Base-by-base conservation (phyloP, 169 alveolate genomes). In the Plasmodium coatneyi region DNA sequence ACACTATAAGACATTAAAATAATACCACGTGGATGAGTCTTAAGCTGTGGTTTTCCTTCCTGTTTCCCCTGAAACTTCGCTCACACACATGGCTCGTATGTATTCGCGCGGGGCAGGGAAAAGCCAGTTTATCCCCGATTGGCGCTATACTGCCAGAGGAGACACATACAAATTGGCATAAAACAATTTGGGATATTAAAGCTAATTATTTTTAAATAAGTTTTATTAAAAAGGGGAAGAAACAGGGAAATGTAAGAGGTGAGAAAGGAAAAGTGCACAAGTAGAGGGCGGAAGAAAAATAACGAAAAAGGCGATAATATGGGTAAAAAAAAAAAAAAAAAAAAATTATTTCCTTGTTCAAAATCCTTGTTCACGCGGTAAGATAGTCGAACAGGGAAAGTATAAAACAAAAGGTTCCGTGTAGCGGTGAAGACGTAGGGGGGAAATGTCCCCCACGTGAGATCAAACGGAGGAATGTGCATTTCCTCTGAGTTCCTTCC, bases 151-250 rank as follows among this genome's bases (percentile, higher is more conserved):
- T 39, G 5, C 5, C 25, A 9, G 32, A 3, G 34, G 32, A 60
- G 32, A 19, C 34, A 66, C 19, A 66, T 3, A 7, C 41, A 66
- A 19, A 66, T 66, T 66, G 76, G 76, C 14, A 28, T 66, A 66
- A 66, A 66, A 66, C 76, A 66, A 66, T 66, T 66, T 66, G 30
- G 14, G 1, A 12, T 86, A 71, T 86, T 86, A 86, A 86, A 86
- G 93, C 93, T 43, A 86, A 86, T 86, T 74, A 86, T 66, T 86
- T 86, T 86, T 86, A 86, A 86, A 86, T 86, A 52, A 25, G 82
- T 71, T 86, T 49, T 1, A 76, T 86, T 86, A 46, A 86, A 86
- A 83, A 83, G 30, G 39, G 54, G 49, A 32, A 32, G 72, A 54
- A 83, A 83, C 30, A 5, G 72, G 36, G 22, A 36, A 71, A 83